phyloP scores from a whole-genome alignment of 768 basidiomycete genomes.

The Russula sp. region DNA sequence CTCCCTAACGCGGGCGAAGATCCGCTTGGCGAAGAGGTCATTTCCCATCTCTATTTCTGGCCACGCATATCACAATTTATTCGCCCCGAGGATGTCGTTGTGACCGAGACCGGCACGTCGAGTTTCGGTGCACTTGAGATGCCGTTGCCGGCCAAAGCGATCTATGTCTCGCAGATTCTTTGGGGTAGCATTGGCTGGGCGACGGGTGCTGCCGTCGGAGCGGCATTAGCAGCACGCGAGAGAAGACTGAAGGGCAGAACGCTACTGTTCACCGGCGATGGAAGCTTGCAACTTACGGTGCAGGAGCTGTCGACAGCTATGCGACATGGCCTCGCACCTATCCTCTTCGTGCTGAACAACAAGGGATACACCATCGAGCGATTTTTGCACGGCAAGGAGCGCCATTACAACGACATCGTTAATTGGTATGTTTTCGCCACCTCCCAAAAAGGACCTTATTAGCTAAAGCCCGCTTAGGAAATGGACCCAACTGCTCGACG shows the following conservation, averaged over 20 bases:
- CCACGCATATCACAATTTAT: constrained; percentile 72
- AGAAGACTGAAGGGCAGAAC: constrained; percentile 49
- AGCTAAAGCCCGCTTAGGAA: constrained; percentile 36
- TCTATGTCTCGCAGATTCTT: constrained; percentile 69
- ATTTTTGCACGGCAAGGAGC: constrained; percentile 56
- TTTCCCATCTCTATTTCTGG: constrained; percentile 84
- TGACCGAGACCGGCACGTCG: constrained; percentile 87
- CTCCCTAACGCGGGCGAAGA: constrained; percentile 46
- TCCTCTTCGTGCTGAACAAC: constrained; percentile 81
- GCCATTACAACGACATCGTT: constrained; percentile 83
- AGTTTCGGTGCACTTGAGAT: constrained; percentile 83
- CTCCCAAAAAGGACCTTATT: background rate
- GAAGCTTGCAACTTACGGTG: constrained; percentile 73
- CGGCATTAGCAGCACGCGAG: constrained; percentile 74
- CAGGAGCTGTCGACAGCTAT: constrained; percentile 88
- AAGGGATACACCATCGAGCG: constrained; percentile 86
- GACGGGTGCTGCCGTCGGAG: constrained; percentile 72
- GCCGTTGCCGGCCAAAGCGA: constrained; percentile 62
- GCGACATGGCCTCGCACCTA: constrained; percentile 62
- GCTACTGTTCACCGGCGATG: constrained; percentile 83
- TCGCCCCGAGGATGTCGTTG: constrained; percentile 62
- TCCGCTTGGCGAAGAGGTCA: constrained; percentile 34
- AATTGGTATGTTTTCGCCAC: constrained; percentile 45
- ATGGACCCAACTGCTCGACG: constrained; percentile 58
- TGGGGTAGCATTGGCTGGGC: constrained; percentile 95